Evolutionary conservation across 2,329 filamentous ascomycete species (phyloP).

Genomic region (Sarocladium kiliense): DNA sequence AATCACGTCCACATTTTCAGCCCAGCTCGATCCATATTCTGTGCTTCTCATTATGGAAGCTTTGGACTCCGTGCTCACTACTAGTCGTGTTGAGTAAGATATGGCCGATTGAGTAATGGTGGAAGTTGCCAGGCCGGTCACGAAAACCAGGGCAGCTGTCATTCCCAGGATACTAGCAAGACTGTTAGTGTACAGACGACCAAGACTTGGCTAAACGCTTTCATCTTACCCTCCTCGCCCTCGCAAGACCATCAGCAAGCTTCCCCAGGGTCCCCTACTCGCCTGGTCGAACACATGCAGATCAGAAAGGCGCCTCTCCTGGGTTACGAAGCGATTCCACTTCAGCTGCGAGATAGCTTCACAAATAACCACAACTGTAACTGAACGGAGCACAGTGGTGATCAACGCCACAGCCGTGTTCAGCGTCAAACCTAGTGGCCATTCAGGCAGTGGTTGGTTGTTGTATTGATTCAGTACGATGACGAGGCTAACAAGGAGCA

Average conservation of each 20-base stretch:
- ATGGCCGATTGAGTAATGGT: conserved; percentile 13
- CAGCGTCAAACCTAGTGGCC: conserved; percentile 20
- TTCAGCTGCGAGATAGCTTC: conserved; percentile 19
- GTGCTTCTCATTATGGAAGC: neutral
- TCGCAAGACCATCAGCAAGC: conserved; percentile 10
- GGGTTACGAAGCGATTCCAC: conserved; percentile 14
- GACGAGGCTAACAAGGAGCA: conserved; percentile 17
- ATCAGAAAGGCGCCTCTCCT: conserved; percentile 12
- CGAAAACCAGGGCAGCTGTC: conserved; percentile 10
- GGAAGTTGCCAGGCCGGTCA: conserved; percentile 13
- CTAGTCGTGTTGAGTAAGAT: conserved; percentile 10
- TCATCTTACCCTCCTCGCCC: conserved; percentile 1
- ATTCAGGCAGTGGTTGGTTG: conserved; percentile 16
- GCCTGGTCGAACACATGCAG: conserved; percentile 14
- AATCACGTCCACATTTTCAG: neutral
- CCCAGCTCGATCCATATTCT: neutral
- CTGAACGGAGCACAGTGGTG: conserved; percentile 18
- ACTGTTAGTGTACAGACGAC: no score
- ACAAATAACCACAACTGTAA: conserved; percentile 18
- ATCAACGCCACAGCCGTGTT: conserved; percentile 23
- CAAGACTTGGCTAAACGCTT: no score
- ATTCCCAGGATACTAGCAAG: neutral
- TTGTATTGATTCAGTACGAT: conserved; percentile 13
- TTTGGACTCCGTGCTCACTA: neutral
- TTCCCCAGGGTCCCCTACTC: conserved; percentile 15